Base-by-base conservation (phyloP, 2,329 filamentous ascomycete species). In the Aspergillus clavatus region DNA sequence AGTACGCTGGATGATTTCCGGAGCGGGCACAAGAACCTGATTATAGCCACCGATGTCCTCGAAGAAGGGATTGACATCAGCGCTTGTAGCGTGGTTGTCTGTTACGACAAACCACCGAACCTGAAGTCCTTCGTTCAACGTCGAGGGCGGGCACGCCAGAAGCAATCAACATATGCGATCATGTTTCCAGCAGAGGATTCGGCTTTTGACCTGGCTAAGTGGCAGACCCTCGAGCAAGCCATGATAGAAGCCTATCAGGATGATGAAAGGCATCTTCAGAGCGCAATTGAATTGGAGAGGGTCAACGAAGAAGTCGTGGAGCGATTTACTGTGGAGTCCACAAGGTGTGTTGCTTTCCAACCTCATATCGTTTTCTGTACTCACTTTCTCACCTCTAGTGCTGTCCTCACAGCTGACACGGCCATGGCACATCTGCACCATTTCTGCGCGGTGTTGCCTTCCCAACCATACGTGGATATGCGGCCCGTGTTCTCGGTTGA, bases 341-440 rank as follows among this genome's bases (percentile, higher is more conserved):
- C 61, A 0, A 47, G 53, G 61, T 63, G 54, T 27, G 50, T 4
- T 8, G 4, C 5, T 12, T 35, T 18, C n/a, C 11, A 5, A 11
- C 10, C 31, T 5, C 10, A 21, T 11, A 5, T 18, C 19, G 23
- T 14, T 11, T 21, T 26, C 14, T 3, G 5, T 0, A n/a, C 8
- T 7, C 10, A 26, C 5, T 7, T 10, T 29, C 10, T 7, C 0
- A 8, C 31, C n/a, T 12, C 11, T 40, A 79, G 83, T 4, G 88
- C 87, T 0, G 67, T 81, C 10, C 69, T 96, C 11, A 86, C 86
- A 8, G 74, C 89, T 1, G 79, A 87, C 28, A 86, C 86, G 53
- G 86, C 88, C 1, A 80, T 84, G 38, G 67, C 75, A n/a, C 89
- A 93, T 62, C 75, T 97, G 1, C 74, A 86, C 38, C 88, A 95